phyloP scores from a whole-genome alignment of 768 basidiomycete species.

The Hydnum rufescens region DNA sequence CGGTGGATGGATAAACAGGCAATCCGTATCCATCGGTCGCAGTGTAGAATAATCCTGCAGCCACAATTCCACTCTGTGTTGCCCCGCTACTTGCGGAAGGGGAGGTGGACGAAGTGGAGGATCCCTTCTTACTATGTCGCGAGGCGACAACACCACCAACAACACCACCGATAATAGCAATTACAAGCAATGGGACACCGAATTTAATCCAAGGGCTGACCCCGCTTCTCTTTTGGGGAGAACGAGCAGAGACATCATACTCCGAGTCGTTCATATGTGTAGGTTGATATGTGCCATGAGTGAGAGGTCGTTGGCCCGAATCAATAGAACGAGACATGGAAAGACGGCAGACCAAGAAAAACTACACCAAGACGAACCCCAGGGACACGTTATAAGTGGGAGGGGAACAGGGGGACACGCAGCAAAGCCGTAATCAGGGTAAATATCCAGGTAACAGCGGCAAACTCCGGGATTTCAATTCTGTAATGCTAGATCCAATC shows the following conservation, averaged over 20 bases:
- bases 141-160: conserved; percentile 63
- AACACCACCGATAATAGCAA: conserved; percentile 24
- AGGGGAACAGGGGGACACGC: too few species aligned
- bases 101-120: conserved; percentile 8
- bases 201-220: conserved; percentile 21
- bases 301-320: neutral
- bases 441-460: too few species aligned
- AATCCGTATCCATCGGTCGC: conserved; percentile 69
- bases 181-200: conserved; percentile 17
- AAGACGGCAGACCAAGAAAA: too few species aligned
- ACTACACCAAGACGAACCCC: too few species aligned
- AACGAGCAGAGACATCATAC: neutral
- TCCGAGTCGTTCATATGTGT: neutral
- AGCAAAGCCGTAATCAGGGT: too few species aligned
- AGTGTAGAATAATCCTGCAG: conserved; percentile 34
- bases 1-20: conserved; percentile 81
- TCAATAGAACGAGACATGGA: neutral
- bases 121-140: conserved; percentile 27
- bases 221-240: neutral
- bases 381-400: too few species aligned
- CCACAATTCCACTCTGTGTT: conserved; percentile 10
- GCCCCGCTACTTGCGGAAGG: conserved; percentile 7
- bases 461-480: too few species aligned
- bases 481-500: too few species aligned
- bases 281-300: neutral